Percentiles rank a stretch among this genome's conserved stretches.
These are phyloP conservation scores for Sphenostylis stenocarpa DNA, from an alignment of 306 rosid genomes.

Conservation along the genomic window DNA sequence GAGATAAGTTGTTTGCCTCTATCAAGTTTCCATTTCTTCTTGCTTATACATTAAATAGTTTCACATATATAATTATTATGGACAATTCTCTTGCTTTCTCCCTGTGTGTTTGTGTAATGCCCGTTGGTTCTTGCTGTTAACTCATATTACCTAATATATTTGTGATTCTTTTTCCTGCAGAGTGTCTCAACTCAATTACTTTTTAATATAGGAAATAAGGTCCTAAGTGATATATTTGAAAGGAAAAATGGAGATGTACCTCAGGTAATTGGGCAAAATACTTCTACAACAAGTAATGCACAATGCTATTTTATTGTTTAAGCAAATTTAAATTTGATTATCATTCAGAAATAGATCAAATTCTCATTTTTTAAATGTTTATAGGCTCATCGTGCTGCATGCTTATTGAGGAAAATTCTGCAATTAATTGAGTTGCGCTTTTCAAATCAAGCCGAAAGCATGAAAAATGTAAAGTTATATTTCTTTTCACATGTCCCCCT, in stretches of 20 bases:
- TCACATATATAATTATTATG: not conserved
- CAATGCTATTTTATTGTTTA: constrained; percentile 7
- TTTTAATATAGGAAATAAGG: constrained; percentile 59
- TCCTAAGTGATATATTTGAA: constrained; percentile 66
- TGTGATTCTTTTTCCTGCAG: constrained; percentile 53
- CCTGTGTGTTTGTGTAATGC: not conserved
- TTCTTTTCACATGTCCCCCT: not conserved
- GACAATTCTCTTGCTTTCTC: not conserved
- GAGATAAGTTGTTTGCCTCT: constrained; percentile 33
- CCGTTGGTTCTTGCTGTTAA: not conserved
- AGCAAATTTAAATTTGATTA: not conserved
- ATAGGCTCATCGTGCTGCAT: constrained; percentile 66
- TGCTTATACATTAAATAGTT: not conserved
- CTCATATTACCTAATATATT: constrained; percentile 34
- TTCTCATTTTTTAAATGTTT: constrained; percentile 29
- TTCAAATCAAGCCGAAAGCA: constrained; percentile 65
- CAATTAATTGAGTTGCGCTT: constrained; percentile 77
- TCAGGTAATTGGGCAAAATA: constrained; percentile 63
- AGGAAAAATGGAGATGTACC: constrained; percentile 67
- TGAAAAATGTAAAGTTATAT: constrained; percentile 61
- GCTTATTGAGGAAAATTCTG: constrained; percentile 69
- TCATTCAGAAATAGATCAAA: not conserved
- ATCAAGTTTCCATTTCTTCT: constrained; percentile 30
- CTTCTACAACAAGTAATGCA: constrained; percentile 38
- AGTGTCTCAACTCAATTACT: constrained; percentile 68